Evolutionary conservation across 208 protist species (phyloP).

Genomic region (Crithidia sp.): DNA sequence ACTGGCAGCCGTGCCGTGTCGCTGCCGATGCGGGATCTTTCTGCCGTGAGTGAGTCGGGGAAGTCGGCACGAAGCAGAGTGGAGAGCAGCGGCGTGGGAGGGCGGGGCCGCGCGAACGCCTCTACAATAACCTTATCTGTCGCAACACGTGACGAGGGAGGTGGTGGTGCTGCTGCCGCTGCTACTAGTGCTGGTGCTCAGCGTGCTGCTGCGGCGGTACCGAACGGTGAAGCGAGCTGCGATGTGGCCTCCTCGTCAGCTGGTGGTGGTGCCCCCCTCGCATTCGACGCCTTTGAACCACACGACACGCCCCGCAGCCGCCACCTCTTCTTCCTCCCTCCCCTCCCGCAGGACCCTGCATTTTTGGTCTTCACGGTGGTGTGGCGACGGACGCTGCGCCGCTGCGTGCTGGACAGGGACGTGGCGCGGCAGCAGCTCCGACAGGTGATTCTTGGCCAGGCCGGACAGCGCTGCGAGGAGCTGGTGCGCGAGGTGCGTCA

Average conservation of each 20-base stretch:
- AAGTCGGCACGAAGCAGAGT: not conserved
- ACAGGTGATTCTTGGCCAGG: constrained; percentile 33
- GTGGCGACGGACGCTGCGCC: constrained; percentile 50
- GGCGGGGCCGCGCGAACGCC: not conserved
- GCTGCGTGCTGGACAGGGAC: constrained; percentile 34
- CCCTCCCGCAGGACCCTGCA: constrained; percentile 58
- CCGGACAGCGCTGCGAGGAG: constrained; percentile 39
- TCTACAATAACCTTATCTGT: not conserved
- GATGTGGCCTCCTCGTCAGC: not conserved
- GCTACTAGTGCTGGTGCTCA: no score
- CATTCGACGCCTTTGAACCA: constrained; percentile 51
- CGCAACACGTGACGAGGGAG: no score
- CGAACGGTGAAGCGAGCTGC: not conserved
- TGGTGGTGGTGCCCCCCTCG: not conserved
- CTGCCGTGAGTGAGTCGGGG: not conserved
- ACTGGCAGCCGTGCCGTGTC: constrained; percentile 41
- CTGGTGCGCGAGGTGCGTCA: constrained; percentile 25
- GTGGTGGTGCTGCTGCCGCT: no score
- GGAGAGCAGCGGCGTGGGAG: no score
- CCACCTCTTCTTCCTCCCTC: constrained; percentile 56
- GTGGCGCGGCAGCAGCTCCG: constrained; percentile 41
- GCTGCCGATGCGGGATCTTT: constrained; percentile 41
- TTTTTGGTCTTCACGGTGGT: constrained; percentile 46
- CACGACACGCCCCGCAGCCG: constrained; percentile 34
- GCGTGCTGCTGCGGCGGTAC: not conserved